These are phyloP conservation scores for Aspergillus persii DNA, from an alignment of 2,329 filamentous ascomycete species.

Conservation along the genomic window DNA sequence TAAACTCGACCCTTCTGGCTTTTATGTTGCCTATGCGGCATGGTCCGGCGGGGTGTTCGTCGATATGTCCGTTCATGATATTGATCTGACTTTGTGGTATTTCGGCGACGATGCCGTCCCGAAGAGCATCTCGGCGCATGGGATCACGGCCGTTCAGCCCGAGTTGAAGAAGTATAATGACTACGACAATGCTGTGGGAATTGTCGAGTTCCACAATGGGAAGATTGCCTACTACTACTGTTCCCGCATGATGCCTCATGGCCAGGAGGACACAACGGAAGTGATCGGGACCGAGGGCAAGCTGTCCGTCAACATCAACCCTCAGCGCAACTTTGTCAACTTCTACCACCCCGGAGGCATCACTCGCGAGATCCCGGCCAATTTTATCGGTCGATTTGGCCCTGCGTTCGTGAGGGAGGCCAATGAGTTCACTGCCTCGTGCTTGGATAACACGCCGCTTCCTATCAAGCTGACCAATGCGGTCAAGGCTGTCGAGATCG, in stretches of 20 bases:
- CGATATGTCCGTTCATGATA: slow-evolving; percentile 68
- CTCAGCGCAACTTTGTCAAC: slow-evolving; percentile 55
- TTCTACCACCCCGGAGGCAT: slow-evolving; percentile 55
- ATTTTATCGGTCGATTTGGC: slow-evolving; percentile 63
- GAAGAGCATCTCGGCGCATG: slow-evolving; percentile 56
- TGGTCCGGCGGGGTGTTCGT: slow-evolving; percentile 67
- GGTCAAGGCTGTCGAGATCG: slow-evolving; percentile 59
- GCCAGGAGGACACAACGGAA: slow-evolving; percentile 65
- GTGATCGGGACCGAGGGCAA: slow-evolving; percentile 66
- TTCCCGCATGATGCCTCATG: slow-evolving; percentile 64
- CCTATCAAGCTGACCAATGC: slow-evolving; percentile 59
- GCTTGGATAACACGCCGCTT: slow-evolving; percentile 55
- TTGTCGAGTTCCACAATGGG: slow-evolving; percentile 63
- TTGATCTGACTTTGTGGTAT: slow-evolving; percentile 63
- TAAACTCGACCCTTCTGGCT: slow-evolving; percentile 61
- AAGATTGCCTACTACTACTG: slow-evolving; percentile 64
- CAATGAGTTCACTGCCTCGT: slow-evolving; percentile 60
- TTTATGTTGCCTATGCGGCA: slow-evolving; percentile 65
- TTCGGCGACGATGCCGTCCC: slow-evolving; percentile 55
- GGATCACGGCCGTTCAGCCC: slow-evolving; percentile 58
- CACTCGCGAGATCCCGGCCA: slow-evolving; percentile 57
- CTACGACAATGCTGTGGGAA: slow-evolving; percentile 60
- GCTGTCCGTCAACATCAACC: slow-evolving; percentile 59
- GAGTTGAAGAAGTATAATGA: slow-evolving; percentile 57
- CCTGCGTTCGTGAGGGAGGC: slow-evolving; percentile 63